Evolutionary conservation across 805 yeast species (phyloP), one percentile per base, ranked within the genome.

Genomic region (Wickerhamiella cacticola): DNA sequence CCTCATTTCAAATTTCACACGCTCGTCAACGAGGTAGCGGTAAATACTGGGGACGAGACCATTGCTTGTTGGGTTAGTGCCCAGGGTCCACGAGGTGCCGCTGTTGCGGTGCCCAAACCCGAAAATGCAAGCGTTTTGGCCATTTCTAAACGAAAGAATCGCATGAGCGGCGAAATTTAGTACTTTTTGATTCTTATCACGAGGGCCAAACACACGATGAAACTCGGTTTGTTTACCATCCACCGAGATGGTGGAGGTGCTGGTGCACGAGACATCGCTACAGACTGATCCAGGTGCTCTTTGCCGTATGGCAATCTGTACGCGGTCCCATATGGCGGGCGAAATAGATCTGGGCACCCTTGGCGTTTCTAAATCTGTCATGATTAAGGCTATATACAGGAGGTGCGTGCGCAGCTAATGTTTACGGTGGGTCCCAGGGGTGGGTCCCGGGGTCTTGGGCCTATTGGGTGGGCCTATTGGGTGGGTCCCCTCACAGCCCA

Each of bases 11-110:
- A 21, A 19, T 3, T 18, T n/a, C 6, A 36, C 25, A 15, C 16
- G 13, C 16, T 19, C 25, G 7, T 19, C 41, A 12, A 7, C 12
- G 18, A 36, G 21, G 21, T 36, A 36, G 5, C 41, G 24, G 16
- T 5, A 36, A 5, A 36, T 36, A 12, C 26, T 21, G 25, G 41
- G 41, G 10, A 36, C 25, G 5, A 36, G 24, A 24, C 41, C 41
- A 21, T 36, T 36, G 15, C 41, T 36, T 3, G 41, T 36, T 7
- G 41, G 41, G 25, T 36, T 36, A 3, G 41, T 36, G 22, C 41
- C 41, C 3, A 36, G 41, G n/a, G 41, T 36, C 41, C 41, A 36
- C 3, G 26, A 21, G 24, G 21, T 25, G 3, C 41, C 41, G 12
- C 15, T 21, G 21, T 22, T 16, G n/a, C 13, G 41, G 4, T 19